phyloP scores from a whole-genome alignment of 2,329 filamentous ascomycete species.

The Aspergillaceae sp. region DNA sequence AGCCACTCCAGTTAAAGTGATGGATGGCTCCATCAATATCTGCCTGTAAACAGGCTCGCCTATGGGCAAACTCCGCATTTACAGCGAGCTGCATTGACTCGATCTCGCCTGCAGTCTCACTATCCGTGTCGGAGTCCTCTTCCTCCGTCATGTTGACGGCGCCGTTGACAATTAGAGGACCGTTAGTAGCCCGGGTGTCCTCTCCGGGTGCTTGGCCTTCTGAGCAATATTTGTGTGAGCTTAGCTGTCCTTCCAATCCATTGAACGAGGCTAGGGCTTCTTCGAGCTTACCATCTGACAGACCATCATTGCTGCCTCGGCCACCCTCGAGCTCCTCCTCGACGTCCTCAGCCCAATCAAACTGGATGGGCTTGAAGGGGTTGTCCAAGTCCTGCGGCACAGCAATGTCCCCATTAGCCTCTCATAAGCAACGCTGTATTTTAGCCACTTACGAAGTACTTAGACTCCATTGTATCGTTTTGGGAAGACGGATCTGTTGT shows the following conservation, averaged over 20 bases:
- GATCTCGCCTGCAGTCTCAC: background rate
- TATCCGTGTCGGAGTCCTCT: constrained; percentile 1
- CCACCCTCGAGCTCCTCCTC: background rate
- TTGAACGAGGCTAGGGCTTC: background rate
- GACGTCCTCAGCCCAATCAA: constrained; percentile 5
- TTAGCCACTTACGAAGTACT: background rate
- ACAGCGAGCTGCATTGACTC: background rate
- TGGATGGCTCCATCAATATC: constrained; percentile 6
- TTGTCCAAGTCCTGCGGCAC: background rate
- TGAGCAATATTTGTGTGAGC: background rate
- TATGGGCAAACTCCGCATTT: background rate
- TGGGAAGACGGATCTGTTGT: too few relatives aligned
- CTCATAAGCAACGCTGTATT: background rate
- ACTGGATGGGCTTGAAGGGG: background rate
- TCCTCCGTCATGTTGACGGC: background rate
- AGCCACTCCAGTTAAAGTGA: constrained; percentile 20
- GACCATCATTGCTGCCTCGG: background rate
- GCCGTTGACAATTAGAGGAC: too few relatives aligned
- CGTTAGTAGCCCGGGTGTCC: too few relatives aligned
- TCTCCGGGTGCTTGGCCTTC: background rate
- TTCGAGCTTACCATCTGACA: background rate
- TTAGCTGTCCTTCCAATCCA: background rate
- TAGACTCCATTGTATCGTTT: background rate
- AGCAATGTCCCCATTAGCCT: background rate
- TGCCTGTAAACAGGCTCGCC: background rate